These are phyloP conservation scores for Stagonosporopsis tanaceti DNA, from an alignment of 2,329 filamentous ascomycete genomes.

Conservation along the genomic window DNA sequence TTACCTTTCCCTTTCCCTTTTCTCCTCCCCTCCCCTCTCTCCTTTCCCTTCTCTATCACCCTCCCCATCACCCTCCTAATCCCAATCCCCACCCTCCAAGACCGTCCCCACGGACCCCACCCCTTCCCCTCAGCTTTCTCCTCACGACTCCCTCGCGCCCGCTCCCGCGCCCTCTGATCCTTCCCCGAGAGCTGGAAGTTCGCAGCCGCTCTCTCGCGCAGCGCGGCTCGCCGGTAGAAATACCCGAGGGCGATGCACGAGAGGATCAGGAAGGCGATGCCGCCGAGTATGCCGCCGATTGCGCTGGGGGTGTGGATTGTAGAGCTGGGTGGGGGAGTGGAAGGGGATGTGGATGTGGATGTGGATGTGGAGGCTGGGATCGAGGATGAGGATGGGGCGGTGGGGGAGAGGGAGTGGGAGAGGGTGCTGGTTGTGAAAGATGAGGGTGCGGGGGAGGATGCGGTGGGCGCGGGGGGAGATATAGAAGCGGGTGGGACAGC, in stretches of 20 bases:
- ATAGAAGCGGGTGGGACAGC: not conserved
- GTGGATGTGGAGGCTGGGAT: not conserved
- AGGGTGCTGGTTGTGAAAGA: not conserved
- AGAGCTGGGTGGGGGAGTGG: not conserved
- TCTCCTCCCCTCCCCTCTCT: too few species aligned
- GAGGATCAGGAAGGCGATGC: not conserved
- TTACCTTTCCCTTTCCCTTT: too few species aligned
- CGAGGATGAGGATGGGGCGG: not conserved
- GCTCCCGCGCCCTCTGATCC: not conserved
- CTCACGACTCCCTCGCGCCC: not conserved
- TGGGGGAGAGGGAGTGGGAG: not conserved
- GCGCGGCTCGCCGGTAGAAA: constrained; percentile 10
- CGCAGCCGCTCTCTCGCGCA: too few species aligned
- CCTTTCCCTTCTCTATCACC: not conserved
- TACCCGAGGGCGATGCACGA: constrained; percentile 5
- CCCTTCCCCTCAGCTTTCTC: too few species aligned
- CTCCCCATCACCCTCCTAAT: not conserved
- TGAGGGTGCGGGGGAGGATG: not conserved
- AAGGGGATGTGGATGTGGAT: not conserved
- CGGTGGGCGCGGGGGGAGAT: not conserved
- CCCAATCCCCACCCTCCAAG: too few species aligned
- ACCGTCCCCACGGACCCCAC: too few species aligned
- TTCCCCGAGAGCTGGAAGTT: too few species aligned
- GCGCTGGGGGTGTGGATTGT: not conserved
- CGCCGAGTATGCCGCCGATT: not conserved